A percentile compares a stretch with the other conserved stretches of the same genome.
These are phyloP conservation scores for Scleromitrula shiraiana DNA, from an alignment of 2,329 filamentous ascomycete species.

Conservation along the genomic window DNA sequence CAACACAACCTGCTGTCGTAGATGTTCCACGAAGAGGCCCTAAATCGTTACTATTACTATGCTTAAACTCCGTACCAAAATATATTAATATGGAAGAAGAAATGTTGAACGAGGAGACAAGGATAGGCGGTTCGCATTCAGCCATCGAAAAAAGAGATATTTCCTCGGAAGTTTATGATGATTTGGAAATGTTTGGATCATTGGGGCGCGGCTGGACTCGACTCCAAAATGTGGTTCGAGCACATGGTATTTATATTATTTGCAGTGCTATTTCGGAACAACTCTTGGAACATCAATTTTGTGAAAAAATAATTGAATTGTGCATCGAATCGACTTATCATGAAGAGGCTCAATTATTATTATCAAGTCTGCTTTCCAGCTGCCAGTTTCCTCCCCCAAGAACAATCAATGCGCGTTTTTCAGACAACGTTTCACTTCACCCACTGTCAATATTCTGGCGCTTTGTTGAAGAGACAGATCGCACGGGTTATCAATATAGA, in stretches of 20 bases:
- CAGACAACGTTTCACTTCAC: slow-evolving; percentile 21
- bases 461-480: slow-evolving; percentile 29
- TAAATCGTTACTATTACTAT: slow-evolving; percentile 41
- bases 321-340: slow-evolving; percentile 32
- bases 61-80: slow-evolving; percentile 40
- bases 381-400: slow-evolving; percentile 32
- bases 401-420: slow-evolving; percentile 21
- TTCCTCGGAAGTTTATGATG: slow-evolving; percentile 40
- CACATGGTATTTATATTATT: slow-evolving; percentile 39
- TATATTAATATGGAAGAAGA: slow-evolving; percentile 40
- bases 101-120: slow-evolving; percentile 33
- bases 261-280: slow-evolving; percentile 35
- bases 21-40: slow-evolving; percentile 21
- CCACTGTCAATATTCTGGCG: slow-evolving; percentile 31
- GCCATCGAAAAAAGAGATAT: slow-evolving; percentile 31
- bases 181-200: slow-evolving; percentile 39
- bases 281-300: slow-evolving; percentile 35
- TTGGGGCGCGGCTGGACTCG: slow-evolving; percentile 37
- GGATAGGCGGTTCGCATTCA: slow-evolving; percentile 32
- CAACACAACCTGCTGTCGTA: slow-evolving; percentile 28
- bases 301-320: slow-evolving; percentile 35
- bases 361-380: slow-evolving; percentile 30
- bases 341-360: slow-evolving; percentile 36
- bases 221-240: slow-evolving; percentile 37
- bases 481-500: slow-evolving; percentile 31